These are phyloP conservation scores for Coelastrella sp. DNA, from an alignment of 139 green algal genomes.

Conservation along the genomic window DNA sequence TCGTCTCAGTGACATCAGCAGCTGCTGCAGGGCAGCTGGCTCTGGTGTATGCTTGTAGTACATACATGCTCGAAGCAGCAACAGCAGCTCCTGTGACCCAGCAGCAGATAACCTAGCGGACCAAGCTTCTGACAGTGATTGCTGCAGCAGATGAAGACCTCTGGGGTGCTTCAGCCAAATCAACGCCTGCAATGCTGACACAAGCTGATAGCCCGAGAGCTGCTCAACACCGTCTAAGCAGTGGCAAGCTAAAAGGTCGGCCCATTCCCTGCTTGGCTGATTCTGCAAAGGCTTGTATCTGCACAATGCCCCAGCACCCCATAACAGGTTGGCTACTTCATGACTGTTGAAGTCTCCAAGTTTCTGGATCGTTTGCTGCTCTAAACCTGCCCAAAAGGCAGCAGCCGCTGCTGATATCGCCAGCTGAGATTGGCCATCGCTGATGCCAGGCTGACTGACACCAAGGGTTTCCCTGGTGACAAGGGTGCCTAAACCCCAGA, in stretches of 20 bases:
- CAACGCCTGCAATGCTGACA: conserved; percentile 11
- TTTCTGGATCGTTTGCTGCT: background rate
- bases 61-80: conserved; percentile 28
- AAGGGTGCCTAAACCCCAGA: conserved; percentile 11
- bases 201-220: conserved; percentile 7
- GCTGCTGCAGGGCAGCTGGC: background rate
- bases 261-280: conserved; percentile 4
- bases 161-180: conserved; percentile 5
- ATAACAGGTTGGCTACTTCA: background rate
- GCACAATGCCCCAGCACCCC: conserved; percentile 1
- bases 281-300: background rate
- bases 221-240: conserved; percentile 19
- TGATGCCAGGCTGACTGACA: background rate
- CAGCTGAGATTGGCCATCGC: background rate
- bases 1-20: background rate
- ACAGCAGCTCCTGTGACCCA: conserved; percentile 9
- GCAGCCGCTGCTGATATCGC: background rate
- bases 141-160: conserved; percentile 19
- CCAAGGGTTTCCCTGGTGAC: background rate
- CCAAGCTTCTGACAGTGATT: background rate
- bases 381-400: background rate
- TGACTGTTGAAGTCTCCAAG: background rate
- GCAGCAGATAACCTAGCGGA: background rate
- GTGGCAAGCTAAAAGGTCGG: background rate
- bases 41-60: conserved; percentile 10